Conservation (phyloP, 2,329 filamentous ascomycete species). For the Nemania diffusa region DNA sequence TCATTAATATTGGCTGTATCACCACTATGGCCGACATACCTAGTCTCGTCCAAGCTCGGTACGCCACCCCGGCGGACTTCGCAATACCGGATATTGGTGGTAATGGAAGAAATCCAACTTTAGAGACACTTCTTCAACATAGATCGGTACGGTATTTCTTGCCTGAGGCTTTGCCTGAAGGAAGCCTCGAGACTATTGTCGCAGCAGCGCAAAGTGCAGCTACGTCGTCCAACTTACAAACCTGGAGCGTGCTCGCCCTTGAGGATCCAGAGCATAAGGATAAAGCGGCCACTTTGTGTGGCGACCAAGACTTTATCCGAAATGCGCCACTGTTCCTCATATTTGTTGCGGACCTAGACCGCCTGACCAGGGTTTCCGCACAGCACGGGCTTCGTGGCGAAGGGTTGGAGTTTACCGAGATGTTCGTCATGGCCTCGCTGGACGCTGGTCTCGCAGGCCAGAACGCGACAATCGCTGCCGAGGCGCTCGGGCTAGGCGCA, state of each 20-base stretch:
- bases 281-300: constrained; percentile 43
- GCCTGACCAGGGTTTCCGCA: constrained; percentile 43
- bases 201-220: constrained; percentile 51
- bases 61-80: constrained; percentile 28
- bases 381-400: constrained; percentile 37
- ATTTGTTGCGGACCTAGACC: constrained; percentile 50
- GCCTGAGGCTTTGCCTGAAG: constrained; percentile 37
- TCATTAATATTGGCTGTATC: neutral
- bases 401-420: constrained; percentile 47
- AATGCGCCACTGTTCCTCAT: constrained; percentile 49
- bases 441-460: constrained; percentile 49
- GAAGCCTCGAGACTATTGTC: constrained; percentile 46
- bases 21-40: constrained; percentile 36
- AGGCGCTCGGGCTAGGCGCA: constrained; percentile 47
- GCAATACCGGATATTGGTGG: neutral
- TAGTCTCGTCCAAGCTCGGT: constrained; percentile 38
- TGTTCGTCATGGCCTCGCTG: constrained; percentile 49
- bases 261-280: constrained; percentile 44
- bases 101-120: constrained; percentile 31
- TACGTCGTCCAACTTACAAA: constrained; percentile 51
- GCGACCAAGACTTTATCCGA: constrained; percentile 49
- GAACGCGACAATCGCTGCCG: constrained; percentile 47
- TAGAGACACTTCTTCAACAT: constrained; percentile 47
- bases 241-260: constrained; percentile 49
- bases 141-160: constrained; percentile 47